Base-by-base conservation (phyloP, 257 asterid genomes). In the Nicotiana obtusifolia region DNA sequence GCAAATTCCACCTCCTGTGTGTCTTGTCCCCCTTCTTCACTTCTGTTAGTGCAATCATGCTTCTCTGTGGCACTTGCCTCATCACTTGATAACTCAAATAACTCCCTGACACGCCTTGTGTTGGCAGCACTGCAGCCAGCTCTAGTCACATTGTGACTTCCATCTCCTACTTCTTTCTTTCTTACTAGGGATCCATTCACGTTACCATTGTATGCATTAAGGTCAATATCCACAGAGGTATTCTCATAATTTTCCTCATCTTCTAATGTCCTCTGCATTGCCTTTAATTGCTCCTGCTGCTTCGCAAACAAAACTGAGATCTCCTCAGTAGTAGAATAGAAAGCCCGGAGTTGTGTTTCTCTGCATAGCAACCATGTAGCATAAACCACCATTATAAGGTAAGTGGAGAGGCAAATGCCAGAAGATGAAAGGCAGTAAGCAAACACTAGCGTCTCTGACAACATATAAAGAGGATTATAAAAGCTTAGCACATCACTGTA, bases 301-400 rank as follows among this genome's bases (percentile, higher is more conserved):
- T 91, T 96, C 61, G 88, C 92, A 87, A 91, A 94, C 82, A 94
- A 83, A 83, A 77, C 84, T 6, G 94, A 91, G 84, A 96, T 96
- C 89, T 93, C 98, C 92, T 96, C 99, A 0, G 99, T 94, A 14
- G 98, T 94, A 19, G 99, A 94, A 87, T 96, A 96, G 89, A 96
- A 96, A 80, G 99, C 89, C 64, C 98, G 97, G 69, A 96, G 98
- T 88, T 96, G 99, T 44, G 98, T 93, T 87, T 96, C 99, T 73
- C 98, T 94, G 92, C 91, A 90, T 53, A 14, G 81, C 75, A 77
- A 85, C 53, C 77, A 78, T 30, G 71, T 15, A 44, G 4, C 17
- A 53, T 49, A 11, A 82, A 44, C 33, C 65, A 77, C 61, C 41
- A 73, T 49, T 47, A 47, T 4, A 24, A 69, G 77, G 57, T 10